Evolutionary conservation across 2,329 filamentous ascomycete species (phyloP).

Genomic region (Colletotrichum destructivum): DNA sequence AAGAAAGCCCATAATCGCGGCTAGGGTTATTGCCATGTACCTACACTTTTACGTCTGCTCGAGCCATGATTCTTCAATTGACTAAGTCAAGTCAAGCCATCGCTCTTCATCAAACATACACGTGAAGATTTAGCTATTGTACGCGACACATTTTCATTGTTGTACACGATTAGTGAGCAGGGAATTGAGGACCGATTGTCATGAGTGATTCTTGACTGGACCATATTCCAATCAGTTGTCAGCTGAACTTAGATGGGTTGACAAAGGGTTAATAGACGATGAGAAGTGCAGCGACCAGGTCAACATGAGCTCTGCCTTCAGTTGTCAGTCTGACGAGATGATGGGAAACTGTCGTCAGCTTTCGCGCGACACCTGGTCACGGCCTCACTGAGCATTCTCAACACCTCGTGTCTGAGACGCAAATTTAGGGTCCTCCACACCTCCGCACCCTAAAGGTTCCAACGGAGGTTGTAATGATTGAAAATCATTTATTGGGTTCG

Average conservation of each 20-base stretch:
- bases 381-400: constrained; percentile 1
- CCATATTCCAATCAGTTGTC: no score
- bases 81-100: not conserved
- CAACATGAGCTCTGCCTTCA: no score
- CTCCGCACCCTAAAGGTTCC: constrained; percentile 42
- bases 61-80: constrained; percentile 27
- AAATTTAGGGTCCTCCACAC: constrained; percentile 35
- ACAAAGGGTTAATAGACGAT: rapidly evolving
- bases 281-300: not conserved
- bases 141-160: no score
- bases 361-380: constrained; percentile 1
- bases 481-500: constrained; percentile 38
- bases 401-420: constrained; percentile 5
- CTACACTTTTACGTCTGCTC: constrained; percentile 25
- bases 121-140: no score
- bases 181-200: no score
- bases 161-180: no score
- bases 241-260: not conserved
- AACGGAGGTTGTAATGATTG: constrained; percentile 40
- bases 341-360: no score
- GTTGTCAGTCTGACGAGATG: not conserved
- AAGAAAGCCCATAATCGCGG: constrained; percentile 25
- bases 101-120: no score
- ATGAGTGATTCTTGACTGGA: not conserved
- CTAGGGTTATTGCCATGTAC: constrained; percentile 35